Conservation (phyloP, 192 early-diverging fungal genomes). For the Backusella parvicylindrica region DNA sequence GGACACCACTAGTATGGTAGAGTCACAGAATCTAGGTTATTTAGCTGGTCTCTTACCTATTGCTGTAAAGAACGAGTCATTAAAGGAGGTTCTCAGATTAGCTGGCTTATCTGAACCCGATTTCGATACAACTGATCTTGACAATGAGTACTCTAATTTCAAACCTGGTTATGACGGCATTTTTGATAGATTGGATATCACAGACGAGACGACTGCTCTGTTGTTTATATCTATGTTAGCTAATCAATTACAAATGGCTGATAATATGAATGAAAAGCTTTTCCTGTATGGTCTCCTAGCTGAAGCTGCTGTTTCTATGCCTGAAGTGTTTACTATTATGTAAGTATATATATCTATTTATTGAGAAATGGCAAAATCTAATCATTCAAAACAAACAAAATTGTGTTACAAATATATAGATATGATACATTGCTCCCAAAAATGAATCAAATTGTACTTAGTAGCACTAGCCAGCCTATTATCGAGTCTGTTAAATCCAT, state of each 20-base stretch:
- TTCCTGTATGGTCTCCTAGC: constrained; percentile 77
- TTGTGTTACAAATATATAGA: constrained; percentile 28
- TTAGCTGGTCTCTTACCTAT: constrained; percentile 77
- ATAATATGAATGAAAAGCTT: constrained; percentile 67
- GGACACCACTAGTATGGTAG: constrained; percentile 8
- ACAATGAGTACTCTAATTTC: constrained; percentile 23
- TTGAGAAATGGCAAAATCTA: neutral
- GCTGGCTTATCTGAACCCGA: constrained; percentile 51
- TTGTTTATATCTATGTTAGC: constrained; percentile 65
- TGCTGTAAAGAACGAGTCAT: constrained; percentile 69
- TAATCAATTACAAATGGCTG: constrained; percentile 67
- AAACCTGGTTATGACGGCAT: constrained; percentile 56
- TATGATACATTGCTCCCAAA: constrained; percentile 70
- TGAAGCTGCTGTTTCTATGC: constrained; percentile 66
- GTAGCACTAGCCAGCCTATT: constrained; percentile 58
- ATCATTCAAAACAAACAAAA: neutral
- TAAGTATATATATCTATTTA: constrained; percentile 46
- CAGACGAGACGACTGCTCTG: constrained; percentile 61
- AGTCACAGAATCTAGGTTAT: constrained; percentile 60
- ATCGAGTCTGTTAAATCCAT: constrained; percentile 73
- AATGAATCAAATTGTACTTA: constrained; percentile 68
- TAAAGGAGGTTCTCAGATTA: constrained; percentile 52
- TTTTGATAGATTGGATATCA: constrained; percentile 62
- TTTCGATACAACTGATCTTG: constrained; percentile 8
- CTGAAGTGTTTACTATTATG: constrained; percentile 72